Evolutionary conservation across 371 early-diverging fungal genomes (phyloP), one percentile per base, ranked within the genome.

Genomic region (Mucor piriformis): DNA sequence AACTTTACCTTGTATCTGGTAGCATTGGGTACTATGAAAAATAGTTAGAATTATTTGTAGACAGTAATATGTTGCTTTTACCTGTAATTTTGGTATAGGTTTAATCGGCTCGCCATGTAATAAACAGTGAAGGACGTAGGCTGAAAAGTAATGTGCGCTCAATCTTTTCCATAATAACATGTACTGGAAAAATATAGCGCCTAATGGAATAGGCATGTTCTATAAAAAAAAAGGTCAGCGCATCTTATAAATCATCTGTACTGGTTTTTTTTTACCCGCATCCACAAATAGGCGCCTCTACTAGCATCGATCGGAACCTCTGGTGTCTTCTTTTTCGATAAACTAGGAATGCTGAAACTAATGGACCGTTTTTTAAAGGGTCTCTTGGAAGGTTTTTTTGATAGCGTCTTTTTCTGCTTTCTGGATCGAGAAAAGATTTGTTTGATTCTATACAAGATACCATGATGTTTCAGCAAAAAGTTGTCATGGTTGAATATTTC

Each of bases 171-270:
- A 85, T 4, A 85, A 63, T 6, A 83, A 57, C 68, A 83, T 77
- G 54, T 83, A 85, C 35, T 85, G 86, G 60, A 85, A 85, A 47
- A 83, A 85, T 0, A 85, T 83, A 20, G 84, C 86, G 1, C 79
- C 65, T 40, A 79, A 72, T 6, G 86, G 81, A 23, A 85, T 73
- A 0, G 86, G 86, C 46, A 79, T 67, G 53, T 85, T 85, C 84
- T 85, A 59, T 0, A 18, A 35, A 23, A 7, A 20, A 11, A 42
- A 10, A 10, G 6, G 7, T 46, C 18, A 21, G 25, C 4, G 7
- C 24, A 12, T 46, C 21, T 4, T 46, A 8, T 43, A 5, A 11
- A 18, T 37, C 8, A 13, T 7, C 15, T 55, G 23, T 59, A 18
- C 11, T 15, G 34, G 27, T 4, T 16, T 20, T 18, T 32, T 21